Evolutionary conservation across 768 basidiomycete species (phyloP).

Genomic region (Kwoniella botswanensis): DNA sequence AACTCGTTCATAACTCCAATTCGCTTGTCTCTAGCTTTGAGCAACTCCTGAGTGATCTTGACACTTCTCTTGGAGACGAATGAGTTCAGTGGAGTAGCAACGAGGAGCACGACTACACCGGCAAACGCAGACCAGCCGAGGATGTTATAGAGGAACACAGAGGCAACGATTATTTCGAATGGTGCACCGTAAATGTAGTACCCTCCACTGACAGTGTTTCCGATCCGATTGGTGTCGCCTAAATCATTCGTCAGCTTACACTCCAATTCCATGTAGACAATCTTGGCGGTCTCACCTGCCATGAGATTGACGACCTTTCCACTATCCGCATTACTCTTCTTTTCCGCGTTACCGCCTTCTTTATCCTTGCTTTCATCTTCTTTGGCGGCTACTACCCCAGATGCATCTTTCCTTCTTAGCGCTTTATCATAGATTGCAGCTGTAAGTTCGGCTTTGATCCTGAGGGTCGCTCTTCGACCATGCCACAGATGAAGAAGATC

Average conservation of each 20-base stretch:
- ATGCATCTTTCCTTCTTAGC: constrained; percentile 79
- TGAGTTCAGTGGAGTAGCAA: constrained; percentile 75
- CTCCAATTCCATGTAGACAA: neutral
- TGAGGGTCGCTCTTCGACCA: constrained; percentile 73
- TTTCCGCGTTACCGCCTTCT: constrained; percentile 46
- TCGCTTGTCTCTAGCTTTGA: constrained; percentile 70
- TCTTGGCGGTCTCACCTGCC: constrained; percentile 60
- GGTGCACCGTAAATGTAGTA: constrained; percentile 62
- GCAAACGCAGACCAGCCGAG: constrained; percentile 72
- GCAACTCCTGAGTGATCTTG: constrained; percentile 53
- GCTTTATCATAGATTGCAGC: constrained; percentile 79
- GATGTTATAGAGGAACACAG: constrained; percentile 74
- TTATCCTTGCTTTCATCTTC: constrained; percentile 51
- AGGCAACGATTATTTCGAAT: constrained; percentile 76
- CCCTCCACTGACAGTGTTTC: constrained; percentile 38
- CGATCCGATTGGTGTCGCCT: constrained; percentile 45
- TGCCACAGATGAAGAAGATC: constrained; percentile 63
- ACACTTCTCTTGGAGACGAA: constrained; percentile 68
- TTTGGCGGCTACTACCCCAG: constrained; percentile 66
- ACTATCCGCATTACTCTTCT: constrained; percentile 71
- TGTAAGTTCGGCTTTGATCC: constrained; percentile 75
- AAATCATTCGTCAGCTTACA: neutral
- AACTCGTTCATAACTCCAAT: constrained; percentile 80
- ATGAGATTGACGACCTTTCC: constrained; percentile 91
- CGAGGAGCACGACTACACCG: constrained; percentile 71